Percentiles rank a stretch among this genome's conserved stretches.
phyloP scores from a whole-genome alignment of 441 rosid genomes.

The Viola pubescens region DNA sequence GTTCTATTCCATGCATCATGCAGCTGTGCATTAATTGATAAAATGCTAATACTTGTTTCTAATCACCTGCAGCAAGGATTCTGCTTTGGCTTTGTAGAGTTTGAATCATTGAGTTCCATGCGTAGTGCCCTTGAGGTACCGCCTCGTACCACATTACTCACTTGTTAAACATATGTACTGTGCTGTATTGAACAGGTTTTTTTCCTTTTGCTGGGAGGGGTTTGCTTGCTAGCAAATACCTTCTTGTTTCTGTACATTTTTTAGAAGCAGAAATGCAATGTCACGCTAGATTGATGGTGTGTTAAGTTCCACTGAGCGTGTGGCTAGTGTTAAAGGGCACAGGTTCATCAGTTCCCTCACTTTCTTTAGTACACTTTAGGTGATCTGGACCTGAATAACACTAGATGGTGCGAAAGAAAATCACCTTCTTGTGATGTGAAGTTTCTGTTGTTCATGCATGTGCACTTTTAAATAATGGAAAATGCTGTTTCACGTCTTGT shows the following conservation, averaged over 20 bases:
- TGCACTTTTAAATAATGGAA: no score
- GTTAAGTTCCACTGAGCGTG: neutral
- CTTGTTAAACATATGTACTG: no score
- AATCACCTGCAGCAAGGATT: constrained; percentile 60
- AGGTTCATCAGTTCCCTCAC: no score
- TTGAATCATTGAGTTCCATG: constrained; percentile 60
- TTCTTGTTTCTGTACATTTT: constrained; percentile 8
- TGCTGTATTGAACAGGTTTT: no score
- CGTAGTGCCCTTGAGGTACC: constrained; percentile 73
- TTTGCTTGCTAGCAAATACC: neutral
- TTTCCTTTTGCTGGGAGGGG: no score
- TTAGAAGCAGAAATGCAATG: neutral
- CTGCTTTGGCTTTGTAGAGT: constrained; percentile 91
- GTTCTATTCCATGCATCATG: neutral
- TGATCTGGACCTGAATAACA: no score
- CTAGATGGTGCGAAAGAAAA: no score
- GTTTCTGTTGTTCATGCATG: no score
- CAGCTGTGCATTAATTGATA: neutral
- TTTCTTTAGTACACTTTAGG: no score
- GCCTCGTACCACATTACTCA: neutral
- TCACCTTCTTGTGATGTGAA: no score
- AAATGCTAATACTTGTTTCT: constrained; percentile 21
- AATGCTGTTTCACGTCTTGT: no score
- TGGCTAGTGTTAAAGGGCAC: no score
- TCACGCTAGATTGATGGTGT: neutral